phyloP scores from a whole-genome alignment of 2,329 filamentous ascomycete genomes.

The Fusarium ambrosium region DNA sequence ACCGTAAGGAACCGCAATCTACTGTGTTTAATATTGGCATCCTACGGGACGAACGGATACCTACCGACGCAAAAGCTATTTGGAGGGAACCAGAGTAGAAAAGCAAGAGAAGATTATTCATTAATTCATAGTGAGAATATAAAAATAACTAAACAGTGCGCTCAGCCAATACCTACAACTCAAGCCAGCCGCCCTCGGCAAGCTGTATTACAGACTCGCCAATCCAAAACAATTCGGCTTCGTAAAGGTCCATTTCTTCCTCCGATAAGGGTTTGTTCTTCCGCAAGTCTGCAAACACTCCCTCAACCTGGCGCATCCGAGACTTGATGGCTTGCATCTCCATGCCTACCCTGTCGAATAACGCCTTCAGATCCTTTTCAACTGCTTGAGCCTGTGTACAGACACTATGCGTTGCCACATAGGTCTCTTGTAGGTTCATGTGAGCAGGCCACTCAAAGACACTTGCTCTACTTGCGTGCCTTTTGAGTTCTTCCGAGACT shows the following conservation, averaged over 20 bases:
- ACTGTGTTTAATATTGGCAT: no score
- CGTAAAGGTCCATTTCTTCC: not conserved
- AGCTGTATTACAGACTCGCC: not conserved
- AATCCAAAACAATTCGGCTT: not conserved
- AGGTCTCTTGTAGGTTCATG: not conserved
- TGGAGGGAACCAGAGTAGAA: not conserved
- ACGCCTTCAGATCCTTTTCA: not conserved
- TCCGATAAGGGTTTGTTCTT: not conserved
- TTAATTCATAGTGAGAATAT: not conserved
- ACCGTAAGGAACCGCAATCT: no score
- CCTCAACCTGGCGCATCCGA: not conserved
- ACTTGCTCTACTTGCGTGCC: not conserved
- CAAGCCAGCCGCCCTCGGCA: not conserved
- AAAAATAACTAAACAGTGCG: not conserved
- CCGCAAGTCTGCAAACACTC: not conserved
- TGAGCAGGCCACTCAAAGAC: not conserved
- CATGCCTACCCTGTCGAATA: not conserved
- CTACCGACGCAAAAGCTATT: no score
- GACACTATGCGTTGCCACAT: not conserved
- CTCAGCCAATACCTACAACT: not conserved
- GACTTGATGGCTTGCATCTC: not conserved
- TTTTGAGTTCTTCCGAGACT: not conserved
- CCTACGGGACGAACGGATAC: no score
- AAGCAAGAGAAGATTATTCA: not conserved
- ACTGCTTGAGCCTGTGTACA: not conserved